Conservation (phyloP, 805 yeast genomes). For the Blastobotrys attinorum region DNA sequence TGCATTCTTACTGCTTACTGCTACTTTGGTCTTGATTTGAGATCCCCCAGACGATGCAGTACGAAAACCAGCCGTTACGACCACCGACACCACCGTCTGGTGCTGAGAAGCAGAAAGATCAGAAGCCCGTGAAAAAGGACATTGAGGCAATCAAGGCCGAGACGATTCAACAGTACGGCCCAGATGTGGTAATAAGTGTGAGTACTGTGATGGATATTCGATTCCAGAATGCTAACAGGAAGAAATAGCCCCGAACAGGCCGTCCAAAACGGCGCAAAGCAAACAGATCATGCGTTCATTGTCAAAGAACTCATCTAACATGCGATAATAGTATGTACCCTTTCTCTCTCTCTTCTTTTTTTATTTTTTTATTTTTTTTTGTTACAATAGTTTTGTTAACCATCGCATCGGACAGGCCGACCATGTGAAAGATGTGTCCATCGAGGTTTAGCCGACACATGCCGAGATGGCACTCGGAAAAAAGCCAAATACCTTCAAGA, state of each 20-base stretch:
- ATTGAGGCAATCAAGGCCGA: constrained; percentile 7
- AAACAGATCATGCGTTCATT: constrained; percentile 80
- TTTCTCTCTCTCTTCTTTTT: background rate
- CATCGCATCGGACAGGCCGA: constrained; percentile 35
- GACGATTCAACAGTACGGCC: constrained; percentile 8
- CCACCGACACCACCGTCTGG: too few species aligned
- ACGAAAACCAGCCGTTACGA: too few species aligned
- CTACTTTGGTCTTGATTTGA: too few species aligned
- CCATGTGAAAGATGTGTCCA: constrained; percentile 76
- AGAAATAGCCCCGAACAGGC: constrained; percentile 29
- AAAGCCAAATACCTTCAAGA: constrained; percentile 73
- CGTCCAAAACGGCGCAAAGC: constrained; percentile 54
- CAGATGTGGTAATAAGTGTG: constrained; percentile 17
- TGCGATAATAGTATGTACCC: constrained; percentile 52
- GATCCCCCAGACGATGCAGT: too few species aligned
- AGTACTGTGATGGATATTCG: too few species aligned
- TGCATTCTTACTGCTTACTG: too few species aligned
- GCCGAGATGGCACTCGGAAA: constrained; percentile 87
- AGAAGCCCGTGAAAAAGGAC: too few species aligned
- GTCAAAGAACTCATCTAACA: constrained; percentile 86
- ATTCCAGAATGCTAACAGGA: constrained; percentile 6
- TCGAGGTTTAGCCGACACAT: constrained; percentile 58
- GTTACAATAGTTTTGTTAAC: constrained; percentile 1
- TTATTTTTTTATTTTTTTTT: background rate
- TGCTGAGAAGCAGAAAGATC: too few species aligned